Evolutionary conservation across 305 asterid species (phyloP), one percentile per base, ranked within the genome.

Genomic region (Lippia alba): DNA sequence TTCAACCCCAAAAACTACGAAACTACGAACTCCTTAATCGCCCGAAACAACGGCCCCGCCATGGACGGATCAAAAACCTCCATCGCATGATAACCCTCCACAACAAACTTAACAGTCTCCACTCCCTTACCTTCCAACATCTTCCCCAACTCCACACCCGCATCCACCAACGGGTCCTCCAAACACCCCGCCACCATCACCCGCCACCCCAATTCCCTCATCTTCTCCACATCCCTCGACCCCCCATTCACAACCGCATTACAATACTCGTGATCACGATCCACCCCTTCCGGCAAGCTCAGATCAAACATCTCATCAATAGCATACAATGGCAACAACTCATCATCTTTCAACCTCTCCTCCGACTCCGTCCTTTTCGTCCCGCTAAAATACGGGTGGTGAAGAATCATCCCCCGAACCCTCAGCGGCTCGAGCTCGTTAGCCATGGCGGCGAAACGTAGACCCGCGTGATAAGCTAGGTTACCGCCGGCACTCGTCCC

Each of bases 401-500:
- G 89, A 16, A 89, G 54, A 53, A 89, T 80, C 68, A 89, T 2
- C 72, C 96, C 96, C 33, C 65, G 82, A 34, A 86, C 63, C 44
- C 17, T 85, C 54, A 87, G 5, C 1, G 87, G 86, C 48, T 54
- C 67, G 10, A 78, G 75, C 1, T 74, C 85, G 3, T 40, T 46
- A 0, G 72, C 76, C 33, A 3, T 14, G 5, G 74, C 55, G 24
- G 75, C 70, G 1, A 78, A 66, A 0, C 79, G 71, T 39, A 82
- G 55, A 5, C 81, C 94, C 1, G 81, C 85, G 33, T 85, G 75
- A 70, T 81, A 85, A 18, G 84, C 93, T 1, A 89, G 12, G 36
- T 82, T 89, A 5, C 75, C 92, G 4, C 96, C 96, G 0, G 93
- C 79, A 11, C 91, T 89, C 0, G 77, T 64, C 2, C 96, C 93